Evolutionary conservation across 2,329 filamentous ascomycete species (phyloP).

Genomic region (Xylaria sp.): DNA sequence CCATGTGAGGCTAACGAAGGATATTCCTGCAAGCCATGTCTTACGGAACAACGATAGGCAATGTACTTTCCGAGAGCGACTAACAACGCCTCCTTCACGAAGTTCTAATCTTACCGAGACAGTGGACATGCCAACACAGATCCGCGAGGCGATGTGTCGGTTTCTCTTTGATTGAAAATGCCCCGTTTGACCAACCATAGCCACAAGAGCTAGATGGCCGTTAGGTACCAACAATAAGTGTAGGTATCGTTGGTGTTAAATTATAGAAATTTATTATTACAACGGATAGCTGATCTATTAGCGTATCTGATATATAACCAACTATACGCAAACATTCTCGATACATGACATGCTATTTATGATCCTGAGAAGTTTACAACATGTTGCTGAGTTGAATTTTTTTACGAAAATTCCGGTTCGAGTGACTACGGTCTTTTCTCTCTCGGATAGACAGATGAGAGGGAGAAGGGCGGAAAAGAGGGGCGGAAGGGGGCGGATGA

Average conservation of each 20-base stretch:
- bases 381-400: no score
- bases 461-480: no score
- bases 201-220: background rate
- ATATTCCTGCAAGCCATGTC: background rate
- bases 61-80: background rate
- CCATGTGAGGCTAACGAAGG: background rate
- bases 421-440: no score
- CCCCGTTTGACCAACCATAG: background rate
- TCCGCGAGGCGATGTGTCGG: background rate
- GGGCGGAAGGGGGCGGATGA: no score
- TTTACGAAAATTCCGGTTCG: no score
- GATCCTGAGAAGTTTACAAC: no score
- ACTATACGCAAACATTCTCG: no score
- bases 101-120: conserved; percentile 4
- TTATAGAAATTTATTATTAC: background rate
- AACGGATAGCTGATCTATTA: background rate
- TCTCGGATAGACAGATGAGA: no score
- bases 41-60: background rate
- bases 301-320: no score
- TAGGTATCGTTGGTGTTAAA: background rate
- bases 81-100: background rate
- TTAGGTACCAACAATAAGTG: background rate
- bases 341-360: no score
- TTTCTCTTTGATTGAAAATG: background rate
- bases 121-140: conserved; percentile 17